Conservation (phyloP, 2,329 filamentous ascomycete genomes). For the Grosmannia serpens region DNA sequence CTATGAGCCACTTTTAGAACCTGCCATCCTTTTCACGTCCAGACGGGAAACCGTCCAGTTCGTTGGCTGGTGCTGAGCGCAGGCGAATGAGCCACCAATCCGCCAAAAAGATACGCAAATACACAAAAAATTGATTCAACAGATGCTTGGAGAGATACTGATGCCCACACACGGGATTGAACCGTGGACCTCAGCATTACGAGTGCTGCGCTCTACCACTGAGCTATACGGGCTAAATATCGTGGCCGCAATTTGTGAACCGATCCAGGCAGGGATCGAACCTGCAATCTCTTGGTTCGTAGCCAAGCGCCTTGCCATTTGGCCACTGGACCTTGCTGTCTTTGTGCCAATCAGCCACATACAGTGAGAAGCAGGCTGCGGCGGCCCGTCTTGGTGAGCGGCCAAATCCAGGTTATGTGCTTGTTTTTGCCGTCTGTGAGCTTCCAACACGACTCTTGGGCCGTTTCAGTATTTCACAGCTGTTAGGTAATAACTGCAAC, state of each 20-base stretch:
- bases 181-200: conserved; percentile 2
- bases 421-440: too few species aligned
- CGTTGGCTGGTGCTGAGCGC: too few species aligned
- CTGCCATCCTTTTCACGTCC: too few species aligned
- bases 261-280: conserved; percentile 23
- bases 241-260: not conserved
- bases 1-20: too few species aligned
- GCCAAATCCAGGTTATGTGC: too few species aligned
- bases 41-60: too few species aligned
- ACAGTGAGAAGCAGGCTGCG: too few species aligned
- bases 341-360: not conserved
- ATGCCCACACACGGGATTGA: not conserved
- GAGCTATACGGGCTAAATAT: not conserved
- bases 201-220: conserved; percentile 2
- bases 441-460: too few species aligned
- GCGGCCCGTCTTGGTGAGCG: too few species aligned
- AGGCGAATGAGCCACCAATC: too few species aligned
- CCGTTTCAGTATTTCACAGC: too few species aligned
- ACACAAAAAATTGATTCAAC: not conserved
- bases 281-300: conserved; percentile 26
- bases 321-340: conserved; percentile 14
- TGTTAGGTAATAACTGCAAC: too few species aligned
- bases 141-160: not conserved
- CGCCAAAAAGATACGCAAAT: not conserved
- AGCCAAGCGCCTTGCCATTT: conserved; percentile 25